phyloP scores from a whole-genome alignment of 169 alveolate genomes.

The Eimeria praecox region DNA sequence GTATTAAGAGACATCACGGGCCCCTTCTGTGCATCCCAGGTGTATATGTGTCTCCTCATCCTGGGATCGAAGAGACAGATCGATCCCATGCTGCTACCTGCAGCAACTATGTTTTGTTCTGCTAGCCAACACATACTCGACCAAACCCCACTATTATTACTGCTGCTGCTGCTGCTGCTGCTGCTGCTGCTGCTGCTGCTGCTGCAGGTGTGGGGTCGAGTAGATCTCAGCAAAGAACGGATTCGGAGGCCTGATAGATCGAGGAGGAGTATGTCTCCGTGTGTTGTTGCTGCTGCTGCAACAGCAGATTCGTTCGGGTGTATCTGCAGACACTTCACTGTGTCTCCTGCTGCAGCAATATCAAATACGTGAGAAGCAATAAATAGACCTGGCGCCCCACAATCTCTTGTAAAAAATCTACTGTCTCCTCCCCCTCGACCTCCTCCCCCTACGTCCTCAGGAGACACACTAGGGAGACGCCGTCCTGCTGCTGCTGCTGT shows the following conservation, averaged over 20 bases:
- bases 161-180: constrained; percentile 14
- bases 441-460: neutral
- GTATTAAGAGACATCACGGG: neutral
- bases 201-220: constrained; percentile 9
- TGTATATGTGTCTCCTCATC: neutral
- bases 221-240: neutral
- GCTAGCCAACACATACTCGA: constrained; percentile 34
- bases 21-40: constrained; percentile 65
- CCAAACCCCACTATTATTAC: neutral
- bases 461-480: neutral
- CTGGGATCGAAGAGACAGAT: constrained; percentile 43
- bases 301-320: constrained; percentile 15
- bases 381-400: neutral
- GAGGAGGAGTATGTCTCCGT: neutral
- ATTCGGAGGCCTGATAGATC: constrained; percentile 2
- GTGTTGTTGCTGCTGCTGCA: constrained; percentile 11
- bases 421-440: neutral
- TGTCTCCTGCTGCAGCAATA: neutral
- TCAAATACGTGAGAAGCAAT: constrained; percentile 18
- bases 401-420: constrained; percentile 4
- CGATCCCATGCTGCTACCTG: neutral
- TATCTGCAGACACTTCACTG: neutral
- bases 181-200: neutral
- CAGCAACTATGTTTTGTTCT: neutral
- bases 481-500: constrained; percentile 16